These are phyloP conservation scores for Fomitiporia mediterranea DNA, from an alignment of 1,284 basidiomycete species.

Conservation along the genomic window DNA sequence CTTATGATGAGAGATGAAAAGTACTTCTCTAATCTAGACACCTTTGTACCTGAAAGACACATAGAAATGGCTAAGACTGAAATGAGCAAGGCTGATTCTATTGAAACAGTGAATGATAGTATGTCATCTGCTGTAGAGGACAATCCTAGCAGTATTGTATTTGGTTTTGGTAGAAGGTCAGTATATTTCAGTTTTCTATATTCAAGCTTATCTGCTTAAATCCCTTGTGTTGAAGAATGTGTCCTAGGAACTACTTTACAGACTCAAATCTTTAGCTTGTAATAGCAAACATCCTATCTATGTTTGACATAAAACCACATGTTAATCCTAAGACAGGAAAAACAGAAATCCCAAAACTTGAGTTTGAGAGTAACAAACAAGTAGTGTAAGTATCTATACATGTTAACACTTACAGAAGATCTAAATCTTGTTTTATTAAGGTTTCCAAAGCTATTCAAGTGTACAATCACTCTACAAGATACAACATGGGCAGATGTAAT, in stretches of 20 bases:
- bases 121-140: not conserved
- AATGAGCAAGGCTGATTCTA: not conserved
- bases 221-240: not conserved
- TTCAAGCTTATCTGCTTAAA: not conserved
- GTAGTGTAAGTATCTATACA: not conserved
- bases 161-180: constrained; percentile 9
- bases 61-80: not conserved
- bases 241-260: constrained; percentile 10
- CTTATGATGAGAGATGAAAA: constrained; percentile 16
- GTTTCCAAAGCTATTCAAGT: constrained; percentile 2
- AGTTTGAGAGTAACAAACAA: not conserved
- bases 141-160: not conserved
- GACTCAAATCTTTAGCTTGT: constrained; percentile 13
- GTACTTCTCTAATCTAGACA: constrained; percentile 3
- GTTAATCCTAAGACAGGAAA: constrained; percentile 6
- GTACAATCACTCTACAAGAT: constrained; percentile 4
- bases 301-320: constrained; percentile 14
- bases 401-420: too few relatives aligned
- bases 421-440: not conserved
- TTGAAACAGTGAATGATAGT: too few relatives aligned
- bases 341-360: not conserved
- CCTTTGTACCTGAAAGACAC: constrained; percentile 12
- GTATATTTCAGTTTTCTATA: not conserved
- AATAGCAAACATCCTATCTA: constrained; percentile 12
- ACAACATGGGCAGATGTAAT: not conserved